Conservation (phyloP, 1,284 basidiomycete genomes). For the Melampsora occidentalis region DNA sequence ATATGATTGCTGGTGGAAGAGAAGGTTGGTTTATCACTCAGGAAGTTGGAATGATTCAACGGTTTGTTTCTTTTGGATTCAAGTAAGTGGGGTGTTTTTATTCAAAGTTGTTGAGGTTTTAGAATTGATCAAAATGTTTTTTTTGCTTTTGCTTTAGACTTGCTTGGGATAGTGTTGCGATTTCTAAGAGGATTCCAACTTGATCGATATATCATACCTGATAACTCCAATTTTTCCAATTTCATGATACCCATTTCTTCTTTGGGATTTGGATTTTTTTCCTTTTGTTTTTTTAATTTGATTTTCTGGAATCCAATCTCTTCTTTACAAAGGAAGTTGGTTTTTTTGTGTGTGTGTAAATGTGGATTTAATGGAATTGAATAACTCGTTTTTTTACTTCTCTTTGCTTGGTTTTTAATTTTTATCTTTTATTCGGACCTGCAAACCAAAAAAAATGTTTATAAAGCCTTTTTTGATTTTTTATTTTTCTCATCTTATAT, state of each 20-base stretch:
- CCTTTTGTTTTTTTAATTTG: not conserved
- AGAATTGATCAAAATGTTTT: not conserved
- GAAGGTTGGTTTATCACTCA: not conserved
- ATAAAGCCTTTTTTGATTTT: not conserved
- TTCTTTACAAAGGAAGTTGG: too few relatives aligned
- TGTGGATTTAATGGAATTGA: not conserved
- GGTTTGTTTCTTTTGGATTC: not conserved
- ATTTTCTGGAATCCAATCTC: not conserved
- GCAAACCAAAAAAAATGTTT: not conserved
- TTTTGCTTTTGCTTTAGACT: constrained; percentile 8
- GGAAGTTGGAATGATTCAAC: not conserved
- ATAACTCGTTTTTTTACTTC: not conserved
- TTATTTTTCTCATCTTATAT: not conserved
- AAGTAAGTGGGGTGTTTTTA: constrained; percentile 9
- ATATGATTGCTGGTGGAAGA: constrained; percentile 10
- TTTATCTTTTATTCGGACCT: not conserved
- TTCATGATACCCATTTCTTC: not conserved
- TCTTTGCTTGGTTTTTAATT: not conserved
- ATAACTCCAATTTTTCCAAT: not conserved
- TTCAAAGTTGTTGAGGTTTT: not conserved
- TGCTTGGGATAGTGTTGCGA: not conserved
- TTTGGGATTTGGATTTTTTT: not conserved
- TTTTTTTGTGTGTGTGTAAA: not conserved
- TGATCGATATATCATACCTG: constrained; percentile 3
- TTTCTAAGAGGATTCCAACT: constrained; percentile 18